Evolutionary conservation across 495 filamentous ascomycete species (phyloP), one percentile per base, ranked within the genome.

Genomic region (Neurospora intermedia): DNA sequence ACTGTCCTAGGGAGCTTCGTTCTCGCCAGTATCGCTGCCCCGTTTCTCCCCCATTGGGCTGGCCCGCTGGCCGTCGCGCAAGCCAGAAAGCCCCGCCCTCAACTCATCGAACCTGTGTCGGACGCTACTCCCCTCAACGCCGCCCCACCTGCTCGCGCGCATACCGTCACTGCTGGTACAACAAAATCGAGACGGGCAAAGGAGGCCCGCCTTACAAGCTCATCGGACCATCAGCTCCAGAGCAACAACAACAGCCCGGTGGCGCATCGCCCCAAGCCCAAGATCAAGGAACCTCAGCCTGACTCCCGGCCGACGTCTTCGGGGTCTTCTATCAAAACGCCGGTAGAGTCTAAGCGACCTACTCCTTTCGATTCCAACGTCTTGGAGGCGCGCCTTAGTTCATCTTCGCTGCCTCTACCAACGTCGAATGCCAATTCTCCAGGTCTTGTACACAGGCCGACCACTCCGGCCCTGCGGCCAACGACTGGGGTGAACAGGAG

Each of bases 61-160:
- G 91, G 91, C 3, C 91, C 91, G 0, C 83, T 93, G 31, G 91
- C 91, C 45, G 85, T 93, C 75, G 90, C 91, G 15, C 91, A 93
- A 78, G 90, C 91, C 27, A 83, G 91, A 46, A 91, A 89, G 78
- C 89, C 90, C 31, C 85, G 89, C 73, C 85, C 87, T 3, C 77
- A 80, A 27, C 83, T 85, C 72, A 66, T 66, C 27, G 54, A 66
- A 66, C 54, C 8, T 66, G 54, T 66, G 54, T 66, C 27, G 15
- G 54, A 66, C 27, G 86, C 89, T 74, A 82, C 82, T 23, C 87
- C 90, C 72, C 83, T 86, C 41, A 87, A 91, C 69, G 74, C 84
- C 80, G 80, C 77, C 74, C 78, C 80, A 80, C 82, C 91, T 11
- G 78, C 83, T 66, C 82, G 91, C 73, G 91, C 91, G 76, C 87